phyloP scores from a whole-genome alignment of 345 rosid genomes.

The Heritiera littoralis region DNA sequence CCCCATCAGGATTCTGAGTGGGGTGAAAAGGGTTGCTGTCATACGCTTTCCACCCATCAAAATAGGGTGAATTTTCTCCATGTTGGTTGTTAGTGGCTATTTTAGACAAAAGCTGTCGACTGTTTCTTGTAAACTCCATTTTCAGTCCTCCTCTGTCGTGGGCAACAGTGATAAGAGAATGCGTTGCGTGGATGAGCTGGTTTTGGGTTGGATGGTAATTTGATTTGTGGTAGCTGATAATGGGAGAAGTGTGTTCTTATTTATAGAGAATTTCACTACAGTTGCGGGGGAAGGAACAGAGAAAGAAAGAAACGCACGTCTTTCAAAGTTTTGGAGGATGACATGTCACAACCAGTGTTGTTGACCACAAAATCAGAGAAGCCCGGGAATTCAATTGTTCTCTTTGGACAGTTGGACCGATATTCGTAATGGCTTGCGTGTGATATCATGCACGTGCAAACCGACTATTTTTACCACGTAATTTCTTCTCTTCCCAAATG shows the following conservation, averaged over 20 bases:
- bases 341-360: no score
- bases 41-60: slow-evolving; percentile 87
- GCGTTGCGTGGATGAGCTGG: neutral
- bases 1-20: slow-evolving; percentile 52
- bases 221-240: neutral
- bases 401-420: no score
- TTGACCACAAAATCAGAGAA: no score
- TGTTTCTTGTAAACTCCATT: slow-evolving; percentile 5
- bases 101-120: slow-evolving; percentile 43
- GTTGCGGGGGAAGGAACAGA: no score
- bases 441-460: neutral
- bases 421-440: neutral
- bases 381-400: no score
- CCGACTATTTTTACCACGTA: no score
- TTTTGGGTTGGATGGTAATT: neutral
- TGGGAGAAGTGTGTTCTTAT: no score
- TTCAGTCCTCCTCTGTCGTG: no score
- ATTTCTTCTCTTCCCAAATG: no score
- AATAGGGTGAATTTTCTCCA: slow-evolving; percentile 78
- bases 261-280: no score
- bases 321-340: no score
- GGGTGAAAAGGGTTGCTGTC: slow-evolving; percentile 68
- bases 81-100: slow-evolving; percentile 61
- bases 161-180: neutral
- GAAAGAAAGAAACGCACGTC: no score